Evolutionary conservation across 305 asterid genomes (phyloP).

Genomic region (Fraxinus baroniana): DNA sequence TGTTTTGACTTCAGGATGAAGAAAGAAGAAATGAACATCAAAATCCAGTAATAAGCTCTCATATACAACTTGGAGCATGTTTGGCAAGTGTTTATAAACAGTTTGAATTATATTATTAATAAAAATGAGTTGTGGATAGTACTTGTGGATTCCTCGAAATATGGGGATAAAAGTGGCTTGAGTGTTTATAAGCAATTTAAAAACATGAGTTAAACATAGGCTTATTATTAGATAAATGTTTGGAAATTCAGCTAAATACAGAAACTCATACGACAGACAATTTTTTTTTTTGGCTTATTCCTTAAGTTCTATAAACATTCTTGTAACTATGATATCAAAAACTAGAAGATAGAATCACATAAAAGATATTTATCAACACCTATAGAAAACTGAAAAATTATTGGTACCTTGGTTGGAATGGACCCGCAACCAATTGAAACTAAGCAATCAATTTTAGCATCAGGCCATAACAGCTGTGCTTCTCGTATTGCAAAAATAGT

Average conservation of each 20-base stretch:
- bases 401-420: constrained; percentile 84
- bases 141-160: not conserved
- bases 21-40: not conserved
- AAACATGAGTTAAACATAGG: not conserved
- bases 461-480: constrained; percentile 98
- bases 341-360: constrained; percentile 11
- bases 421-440: constrained; percentile 98
- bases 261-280: not conserved
- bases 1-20: not conserved
- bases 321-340: constrained; percentile 6
- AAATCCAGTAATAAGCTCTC: not conserved
- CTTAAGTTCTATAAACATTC: constrained; percentile 18
- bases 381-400: constrained; percentile 17
- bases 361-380: not conserved
- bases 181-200: not conserved
- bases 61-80: not conserved
- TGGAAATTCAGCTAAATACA: not conserved
- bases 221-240: not conserved
- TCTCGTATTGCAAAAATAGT: constrained; percentile 90
- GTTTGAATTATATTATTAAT: too few species aligned
- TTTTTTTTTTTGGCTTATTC: not conserved
- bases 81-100: not conserved
- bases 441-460: constrained; percentile 87
- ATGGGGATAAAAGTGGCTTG: not conserved
- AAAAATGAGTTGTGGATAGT: not conserved